Evolutionary conservation across 495 filamentous ascomycete species (phyloP).

Genomic region (Neurospora sublineolata): DNA sequence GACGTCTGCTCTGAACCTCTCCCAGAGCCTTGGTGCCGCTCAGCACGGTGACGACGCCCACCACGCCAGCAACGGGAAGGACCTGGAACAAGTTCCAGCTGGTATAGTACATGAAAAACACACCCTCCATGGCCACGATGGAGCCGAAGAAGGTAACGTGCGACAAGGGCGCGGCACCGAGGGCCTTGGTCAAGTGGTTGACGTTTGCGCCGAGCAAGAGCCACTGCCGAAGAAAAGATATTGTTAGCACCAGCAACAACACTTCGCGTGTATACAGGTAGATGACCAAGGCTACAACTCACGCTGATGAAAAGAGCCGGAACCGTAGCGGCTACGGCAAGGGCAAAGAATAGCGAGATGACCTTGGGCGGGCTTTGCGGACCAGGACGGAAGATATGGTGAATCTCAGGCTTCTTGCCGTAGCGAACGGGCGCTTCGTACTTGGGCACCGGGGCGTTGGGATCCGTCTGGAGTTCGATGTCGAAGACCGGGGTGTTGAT

Average conservation of each 20-base stretch:
- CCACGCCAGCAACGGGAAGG: slow-evolving; percentile 57
- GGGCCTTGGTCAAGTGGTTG: slow-evolving; percentile 61
- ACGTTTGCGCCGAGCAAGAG: slow-evolving; percentile 72
- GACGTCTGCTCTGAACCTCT: slow-evolving; percentile 78
- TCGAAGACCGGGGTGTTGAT: slow-evolving; percentile 60
- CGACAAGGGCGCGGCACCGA: slow-evolving; percentile 60
- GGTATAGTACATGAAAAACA: slow-evolving; percentile 92
- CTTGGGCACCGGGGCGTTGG: slow-evolving; percentile 45
- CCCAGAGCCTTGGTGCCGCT: slow-evolving; percentile 85
- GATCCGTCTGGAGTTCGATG: slow-evolving; percentile 43
- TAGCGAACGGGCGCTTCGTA: slow-evolving; percentile 63
- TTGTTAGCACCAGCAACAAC: slow-evolving; percentile 4
- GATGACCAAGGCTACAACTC: slow-evolving; percentile 23
- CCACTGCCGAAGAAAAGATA: slow-evolving; percentile 43
- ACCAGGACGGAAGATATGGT: slow-evolving; percentile 79
- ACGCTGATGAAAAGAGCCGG: slow-evolving; percentile 61
- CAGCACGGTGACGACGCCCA: slow-evolving; percentile 62
- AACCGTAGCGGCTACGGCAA: slow-evolving; percentile 57
- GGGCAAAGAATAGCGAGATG: slow-evolving; percentile 66
- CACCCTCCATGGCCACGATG: slow-evolving; percentile 71
- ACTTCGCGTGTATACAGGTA: neutral
- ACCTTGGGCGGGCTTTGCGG: slow-evolving; percentile 72
- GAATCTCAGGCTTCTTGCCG: slow-evolving; percentile 70
- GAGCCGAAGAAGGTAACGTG: slow-evolving; percentile 76
- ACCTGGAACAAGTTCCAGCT: slow-evolving; percentile 89